Conservation (phyloP, 1,139 yeast genomes). For the Yamadazyma oceani region DNA sequence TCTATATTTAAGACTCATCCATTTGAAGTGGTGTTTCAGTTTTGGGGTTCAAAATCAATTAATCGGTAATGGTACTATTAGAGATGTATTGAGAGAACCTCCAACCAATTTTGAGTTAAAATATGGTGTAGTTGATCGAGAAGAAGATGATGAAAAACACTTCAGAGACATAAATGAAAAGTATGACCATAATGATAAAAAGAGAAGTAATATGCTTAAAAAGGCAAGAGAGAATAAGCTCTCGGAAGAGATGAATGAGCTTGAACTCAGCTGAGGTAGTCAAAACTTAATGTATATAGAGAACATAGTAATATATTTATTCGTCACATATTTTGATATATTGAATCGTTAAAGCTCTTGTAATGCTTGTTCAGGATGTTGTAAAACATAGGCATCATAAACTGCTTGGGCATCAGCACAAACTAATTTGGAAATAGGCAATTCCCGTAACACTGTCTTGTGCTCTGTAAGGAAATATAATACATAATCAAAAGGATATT, state of each 20-base stretch:
- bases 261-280: conserved; percentile 13
- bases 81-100: conserved; percentile 45
- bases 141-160: conserved; percentile 16
- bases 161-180: conserved; percentile 15
- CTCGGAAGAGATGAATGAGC: conserved; percentile 29
- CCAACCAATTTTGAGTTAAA: conserved; percentile 31
- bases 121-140: conserved; percentile 23
- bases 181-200: conserved; percentile 27
- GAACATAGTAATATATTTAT: too few relatives aligned
- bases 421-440: conserved; percentile 2
- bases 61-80: conserved; percentile 48
- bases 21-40: conserved; percentile 71
- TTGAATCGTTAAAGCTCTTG: too few relatives aligned
- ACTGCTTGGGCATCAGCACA: background rate
- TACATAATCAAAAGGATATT: conserved; percentile 15
- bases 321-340: too few relatives aligned
- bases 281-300: too few relatives aligned
- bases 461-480: conserved; percentile 10
- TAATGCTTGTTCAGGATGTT: too few relatives aligned
- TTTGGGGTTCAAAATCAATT: conserved; percentile 65
- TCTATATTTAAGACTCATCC: conserved; percentile 58
- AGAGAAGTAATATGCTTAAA: conserved; percentile 31
- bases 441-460: background rate
- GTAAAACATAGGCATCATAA: background rate
- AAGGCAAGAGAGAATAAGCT: conserved; percentile 37